Evolutionary conservation across 805 yeast genomes (phyloP).

Genomic region (Lipomyces kockii): DNA sequence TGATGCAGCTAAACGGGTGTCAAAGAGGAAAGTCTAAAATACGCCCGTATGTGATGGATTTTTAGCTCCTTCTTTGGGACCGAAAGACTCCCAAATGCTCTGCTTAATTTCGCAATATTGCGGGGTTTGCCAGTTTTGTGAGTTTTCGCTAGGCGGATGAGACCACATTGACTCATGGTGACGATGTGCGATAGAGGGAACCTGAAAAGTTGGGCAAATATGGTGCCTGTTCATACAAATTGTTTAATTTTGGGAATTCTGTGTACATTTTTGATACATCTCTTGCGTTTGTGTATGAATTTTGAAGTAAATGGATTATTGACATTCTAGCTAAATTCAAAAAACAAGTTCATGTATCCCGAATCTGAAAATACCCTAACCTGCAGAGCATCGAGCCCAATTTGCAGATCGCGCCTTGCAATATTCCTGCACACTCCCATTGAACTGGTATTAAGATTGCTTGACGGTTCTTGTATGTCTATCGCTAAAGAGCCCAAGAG

Average conservation of each 20-base stretch:
- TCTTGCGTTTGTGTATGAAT: neutral
- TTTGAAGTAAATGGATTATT: neutral
- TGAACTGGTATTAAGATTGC: neutral
- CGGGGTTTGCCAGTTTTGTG: too few relatives aligned
- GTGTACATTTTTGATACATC: neutral
- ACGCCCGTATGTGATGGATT: neutral
- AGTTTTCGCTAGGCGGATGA: too few relatives aligned
- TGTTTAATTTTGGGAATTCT: neutral
- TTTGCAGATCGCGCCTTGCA: too few relatives aligned
- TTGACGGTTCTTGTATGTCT: neutral
- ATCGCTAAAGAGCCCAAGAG: neutral
- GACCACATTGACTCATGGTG: neutral
- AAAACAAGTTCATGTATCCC: neutral
- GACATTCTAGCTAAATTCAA: too few relatives aligned
- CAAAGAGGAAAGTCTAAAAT: neutral
- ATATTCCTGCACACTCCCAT: neutral
- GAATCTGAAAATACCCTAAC: slow-evolving; percentile 1
- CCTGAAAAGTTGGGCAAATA: neutral
- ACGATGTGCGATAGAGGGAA: neutral
- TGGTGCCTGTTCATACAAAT: neutral
- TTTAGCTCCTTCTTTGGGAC: too few relatives aligned
- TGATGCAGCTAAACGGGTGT: neutral
- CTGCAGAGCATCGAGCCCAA: neutral
- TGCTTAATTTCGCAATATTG: too few relatives aligned
- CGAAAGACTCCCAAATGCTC: too few relatives aligned